phyloP scores from a whole-genome alignment of 2,329 filamentous ascomycete species.

The Ophiostoma ips region DNA sequence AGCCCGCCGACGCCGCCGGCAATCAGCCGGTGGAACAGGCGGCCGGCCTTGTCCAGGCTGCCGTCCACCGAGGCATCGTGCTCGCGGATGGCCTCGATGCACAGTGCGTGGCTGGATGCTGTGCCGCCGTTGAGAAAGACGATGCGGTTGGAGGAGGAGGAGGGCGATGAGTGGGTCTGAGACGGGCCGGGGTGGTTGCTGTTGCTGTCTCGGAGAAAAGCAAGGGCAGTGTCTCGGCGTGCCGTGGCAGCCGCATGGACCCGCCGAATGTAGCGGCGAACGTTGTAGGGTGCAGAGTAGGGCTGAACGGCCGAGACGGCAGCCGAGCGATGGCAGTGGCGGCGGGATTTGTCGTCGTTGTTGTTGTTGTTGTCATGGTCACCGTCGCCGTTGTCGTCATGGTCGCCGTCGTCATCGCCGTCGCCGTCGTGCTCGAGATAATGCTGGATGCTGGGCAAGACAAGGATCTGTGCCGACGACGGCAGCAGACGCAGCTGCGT shows the following conservation, averaged over 20 bases:
- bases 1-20: conserved; percentile 33
- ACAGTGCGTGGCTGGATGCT: conserved; percentile 37
- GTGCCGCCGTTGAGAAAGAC: conserved; percentile 49
- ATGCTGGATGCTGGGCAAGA: conserved; percentile 37
- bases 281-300: conserved; percentile 19
- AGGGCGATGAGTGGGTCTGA: background rate
- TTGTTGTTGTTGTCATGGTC: conserved; percentile 15
- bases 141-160: conserved; percentile 17
- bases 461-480: conserved; percentile 41
- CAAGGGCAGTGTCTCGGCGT: conserved; percentile 33
- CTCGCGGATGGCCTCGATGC: conserved; percentile 39
- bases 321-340: background rate
- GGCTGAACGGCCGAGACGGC: background rate
- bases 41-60: conserved; percentile 34
- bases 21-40: conserved; percentile 35
- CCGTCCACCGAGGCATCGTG: conserved; percentile 31
- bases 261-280: conserved; percentile 29
- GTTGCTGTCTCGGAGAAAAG: conserved; percentile 30
- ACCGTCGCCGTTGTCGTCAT: too few relatives aligned
- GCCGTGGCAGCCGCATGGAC: conserved; percentile 36
- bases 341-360: conserved; percentile 15
- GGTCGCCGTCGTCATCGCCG: too few relatives aligned
- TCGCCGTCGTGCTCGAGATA: conserved; percentile 23
- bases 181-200: conserved; percentile 18
- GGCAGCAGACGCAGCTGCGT: conserved; percentile 48